A percentile compares a stretch with the other conserved stretches of the same genome.
Conservation (phyloP, 306 rosid species). For the Lagenaria siceraria region DNA sequence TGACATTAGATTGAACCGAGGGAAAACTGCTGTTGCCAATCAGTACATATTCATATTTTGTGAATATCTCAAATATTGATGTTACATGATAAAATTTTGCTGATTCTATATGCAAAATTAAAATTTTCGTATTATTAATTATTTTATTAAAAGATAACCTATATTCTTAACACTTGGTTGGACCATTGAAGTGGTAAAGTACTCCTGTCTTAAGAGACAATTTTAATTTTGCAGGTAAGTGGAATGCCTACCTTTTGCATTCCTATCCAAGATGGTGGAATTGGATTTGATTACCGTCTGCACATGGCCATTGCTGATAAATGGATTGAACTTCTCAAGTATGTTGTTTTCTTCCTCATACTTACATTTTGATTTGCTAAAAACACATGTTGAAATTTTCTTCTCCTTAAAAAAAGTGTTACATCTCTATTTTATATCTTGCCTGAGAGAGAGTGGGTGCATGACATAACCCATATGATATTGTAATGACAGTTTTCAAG, state of each 20-base stretch:
- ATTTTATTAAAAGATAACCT: background rate
- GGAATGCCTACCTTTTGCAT: constrained; percentile 96
- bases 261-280: constrained; percentile 78
- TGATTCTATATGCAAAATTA: background rate
- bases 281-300: constrained; percentile 91
- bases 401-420: too few relatives aligned
- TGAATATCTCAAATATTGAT: background rate
- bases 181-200: background rate
- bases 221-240: constrained; percentile 62
- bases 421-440: background rate
- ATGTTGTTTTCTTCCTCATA: constrained; percentile 14
- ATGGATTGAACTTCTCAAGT: constrained; percentile 96
- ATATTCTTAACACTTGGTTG: background rate
- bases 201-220: background rate
- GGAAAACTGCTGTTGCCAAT: background rate
- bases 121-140: background rate
- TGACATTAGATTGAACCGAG: background rate
- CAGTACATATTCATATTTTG: background rate
- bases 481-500: background rate
- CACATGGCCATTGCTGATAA: constrained; percentile 98
- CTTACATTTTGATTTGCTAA: background rate
- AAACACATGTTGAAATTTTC: background rate
- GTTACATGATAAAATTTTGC: background rate
- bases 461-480: background rate
- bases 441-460: background rate